Percentiles rank a stretch among this genome's conserved stretches.
Evolutionary conservation across 2,329 filamentous ascomycete species (phyloP).

Genomic region (Colletotrichum australisinense): DNA sequence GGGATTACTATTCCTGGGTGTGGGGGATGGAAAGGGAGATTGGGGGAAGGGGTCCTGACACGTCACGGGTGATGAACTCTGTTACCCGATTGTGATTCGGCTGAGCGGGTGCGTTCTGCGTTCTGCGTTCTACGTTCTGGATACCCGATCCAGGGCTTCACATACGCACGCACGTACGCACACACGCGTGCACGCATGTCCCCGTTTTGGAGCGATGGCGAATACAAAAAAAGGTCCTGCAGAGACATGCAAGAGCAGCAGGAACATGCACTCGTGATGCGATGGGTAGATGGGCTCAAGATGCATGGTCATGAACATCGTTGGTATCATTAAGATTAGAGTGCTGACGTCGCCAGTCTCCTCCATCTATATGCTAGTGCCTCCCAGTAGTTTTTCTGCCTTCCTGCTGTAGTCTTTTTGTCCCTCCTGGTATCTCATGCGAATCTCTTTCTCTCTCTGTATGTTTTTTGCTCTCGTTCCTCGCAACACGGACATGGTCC

Average conservation of each 20-base stretch:
- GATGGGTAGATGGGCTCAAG: too few species aligned
- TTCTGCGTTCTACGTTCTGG: background rate
- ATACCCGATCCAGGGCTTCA: background rate
- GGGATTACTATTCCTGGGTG: too few species aligned
- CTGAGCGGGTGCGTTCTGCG: background rate
- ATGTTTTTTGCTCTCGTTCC: background rate
- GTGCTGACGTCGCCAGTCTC: background rate
- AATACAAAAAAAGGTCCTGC: too few species aligned
- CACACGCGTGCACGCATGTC: too few species aligned
- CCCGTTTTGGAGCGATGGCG: background rate
- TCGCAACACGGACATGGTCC: background rate
- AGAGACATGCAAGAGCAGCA: background rate
- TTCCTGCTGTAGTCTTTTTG: background rate
- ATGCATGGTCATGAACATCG: slow-evolving; percentile 14
- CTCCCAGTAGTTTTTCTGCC: background rate
- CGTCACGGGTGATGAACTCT: background rate
- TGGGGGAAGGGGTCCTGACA: background rate
- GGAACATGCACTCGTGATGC: background rate
- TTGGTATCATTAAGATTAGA: slow-evolving; percentile 30
- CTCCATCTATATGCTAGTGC: slow-evolving; percentile 15
- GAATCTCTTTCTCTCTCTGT: background rate
- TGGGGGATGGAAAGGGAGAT: background rate
- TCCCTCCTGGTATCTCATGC: background rate
- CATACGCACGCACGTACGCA: background rate
- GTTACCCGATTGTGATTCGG: background rate